A percentile compares a stretch with the other conserved stretches of the same genome.
Conservation (phyloP, 2,329 filamentous ascomycete species). For the Colletotrichum paranaense region DNA sequence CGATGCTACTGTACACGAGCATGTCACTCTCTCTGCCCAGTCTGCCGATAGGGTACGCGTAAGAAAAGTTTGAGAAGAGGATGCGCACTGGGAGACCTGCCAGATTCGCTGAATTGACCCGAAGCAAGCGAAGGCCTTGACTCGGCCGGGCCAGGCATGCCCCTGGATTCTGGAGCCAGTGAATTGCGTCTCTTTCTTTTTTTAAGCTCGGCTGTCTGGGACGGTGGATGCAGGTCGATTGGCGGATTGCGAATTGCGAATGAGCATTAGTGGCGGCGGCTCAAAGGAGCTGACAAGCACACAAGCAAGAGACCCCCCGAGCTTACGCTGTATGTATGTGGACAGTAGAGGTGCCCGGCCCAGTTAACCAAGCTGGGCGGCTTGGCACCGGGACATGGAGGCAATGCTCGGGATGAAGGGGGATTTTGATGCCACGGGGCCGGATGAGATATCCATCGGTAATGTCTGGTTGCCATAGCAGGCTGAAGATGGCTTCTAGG, state of each 20-base stretch:
- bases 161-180: slow-evolving; percentile 22
- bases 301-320: background rate
- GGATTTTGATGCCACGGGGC: background rate
- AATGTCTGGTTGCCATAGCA: background rate
- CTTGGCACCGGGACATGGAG: slow-evolving; percentile 31
- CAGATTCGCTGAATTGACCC: slow-evolving; percentile 19
- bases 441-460: background rate
- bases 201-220: slow-evolving; percentile 34
- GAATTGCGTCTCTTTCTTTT: slow-evolving; percentile 20
- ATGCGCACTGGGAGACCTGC: background rate
- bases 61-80: background rate
- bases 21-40: background rate
- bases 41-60: background rate
- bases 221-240: slow-evolving; percentile 25
- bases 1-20: background rate
- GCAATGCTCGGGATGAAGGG: slow-evolving; percentile 18
- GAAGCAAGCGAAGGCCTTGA: slow-evolving; percentile 22
- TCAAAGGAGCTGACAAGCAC: slow-evolving; percentile 27
- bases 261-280: slow-evolving; percentile 18
- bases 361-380: slow-evolving; percentile 8
- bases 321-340: too few relatives aligned
- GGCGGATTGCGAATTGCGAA: slow-evolving; percentile 24
- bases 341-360: background rate
- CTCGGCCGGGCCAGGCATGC: slow-evolving; percentile 25
- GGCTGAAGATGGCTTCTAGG: background rate